Evolutionary conservation across 2,329 filamentous ascomycete species (phyloP).

Genomic region (Colletotrichum aenigma): DNA sequence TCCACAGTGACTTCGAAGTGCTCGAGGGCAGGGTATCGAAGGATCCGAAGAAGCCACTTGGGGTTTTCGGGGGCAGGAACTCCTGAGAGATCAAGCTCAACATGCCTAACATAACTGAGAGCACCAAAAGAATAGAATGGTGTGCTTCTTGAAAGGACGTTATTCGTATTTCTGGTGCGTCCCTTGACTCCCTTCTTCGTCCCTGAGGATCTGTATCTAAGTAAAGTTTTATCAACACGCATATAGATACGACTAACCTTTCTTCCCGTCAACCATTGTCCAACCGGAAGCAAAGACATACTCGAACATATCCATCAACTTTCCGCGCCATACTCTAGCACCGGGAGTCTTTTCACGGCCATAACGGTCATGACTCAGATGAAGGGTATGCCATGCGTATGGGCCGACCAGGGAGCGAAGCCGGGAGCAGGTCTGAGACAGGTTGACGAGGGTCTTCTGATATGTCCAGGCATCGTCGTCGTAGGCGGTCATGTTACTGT

Average conservation of each 20-base stretch:
- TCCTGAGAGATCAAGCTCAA: neutral
- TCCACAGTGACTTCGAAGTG: neutral
- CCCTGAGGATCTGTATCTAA: neutral
- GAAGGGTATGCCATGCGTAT: neutral
- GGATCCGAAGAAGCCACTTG: neutral
- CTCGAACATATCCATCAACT: neutral
- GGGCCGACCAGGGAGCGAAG: neutral
- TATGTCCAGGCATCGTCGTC: neutral
- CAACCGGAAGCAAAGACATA: neutral
- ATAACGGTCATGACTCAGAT: neutral
- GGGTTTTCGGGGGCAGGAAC: neutral
- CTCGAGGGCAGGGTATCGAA: neutral
- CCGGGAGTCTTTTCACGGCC: neutral
- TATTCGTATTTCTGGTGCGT: neutral
- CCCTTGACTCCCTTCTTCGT: neutral
- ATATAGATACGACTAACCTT: neutral
- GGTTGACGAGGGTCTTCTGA: neutral
- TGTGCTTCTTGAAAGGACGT: neutral
- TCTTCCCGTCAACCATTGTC: neutral
- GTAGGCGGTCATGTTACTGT: neutral
- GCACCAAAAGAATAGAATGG: neutral
- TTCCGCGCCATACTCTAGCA: neutral
- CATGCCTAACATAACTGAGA: neutral
- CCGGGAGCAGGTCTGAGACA: neutral
- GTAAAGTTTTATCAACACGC: neutral